These are phyloP conservation scores for Parathielavia hyrcaniae DNA, from an alignment of 495 filamentous ascomycete species.

Conservation along the genomic window DNA sequence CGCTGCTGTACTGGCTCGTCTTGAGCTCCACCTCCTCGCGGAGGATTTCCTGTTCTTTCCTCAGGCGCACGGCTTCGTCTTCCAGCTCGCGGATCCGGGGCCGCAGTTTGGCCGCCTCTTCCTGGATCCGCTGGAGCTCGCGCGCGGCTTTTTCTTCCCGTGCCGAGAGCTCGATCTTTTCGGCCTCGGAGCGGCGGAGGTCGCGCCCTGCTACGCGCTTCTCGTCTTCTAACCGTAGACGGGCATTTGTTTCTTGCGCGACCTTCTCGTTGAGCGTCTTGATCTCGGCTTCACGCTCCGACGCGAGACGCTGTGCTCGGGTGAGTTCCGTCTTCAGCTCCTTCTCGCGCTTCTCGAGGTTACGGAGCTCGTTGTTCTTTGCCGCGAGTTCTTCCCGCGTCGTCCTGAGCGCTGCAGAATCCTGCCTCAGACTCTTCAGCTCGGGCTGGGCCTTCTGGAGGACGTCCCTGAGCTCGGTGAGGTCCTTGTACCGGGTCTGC, in stretches of 20 bases:
- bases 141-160: slow-evolving; percentile 58
- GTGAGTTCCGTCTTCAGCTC: slow-evolving; percentile 70
- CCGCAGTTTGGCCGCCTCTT: slow-evolving; percentile 60
- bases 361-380: slow-evolving; percentile 61
- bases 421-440: slow-evolving; percentile 64
- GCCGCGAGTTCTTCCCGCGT: slow-evolving; percentile 65
- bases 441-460: slow-evolving; percentile 84
- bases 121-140: slow-evolving; percentile 63
- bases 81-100: slow-evolving; percentile 63
- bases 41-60: slow-evolving; percentile 57
- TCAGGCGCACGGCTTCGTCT: slow-evolving; percentile 58
- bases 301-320: slow-evolving; percentile 58
- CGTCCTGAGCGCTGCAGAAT: slow-evolving; percentile 63
- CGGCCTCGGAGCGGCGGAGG: slow-evolving; percentile 64
- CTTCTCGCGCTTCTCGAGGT: slow-evolving; percentile 70
- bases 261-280: slow-evolving; percentile 68
- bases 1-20: slow-evolving; percentile 74
- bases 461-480: slow-evolving; percentile 69
- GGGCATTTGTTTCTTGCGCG: slow-evolving; percentile 62
- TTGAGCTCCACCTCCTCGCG: slow-evolving; percentile 79
- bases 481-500: slow-evolving; percentile 76
- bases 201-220: slow-evolving; percentile 64
- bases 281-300: slow-evolving; percentile 71
- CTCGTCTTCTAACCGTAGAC: slow-evolving; percentile 70
- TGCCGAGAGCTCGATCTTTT: slow-evolving; percentile 69